These are phyloP conservation scores for Osmanthus fragrans DNA, from an alignment of 257 asterid species.

Conservation along the genomic window DNA sequence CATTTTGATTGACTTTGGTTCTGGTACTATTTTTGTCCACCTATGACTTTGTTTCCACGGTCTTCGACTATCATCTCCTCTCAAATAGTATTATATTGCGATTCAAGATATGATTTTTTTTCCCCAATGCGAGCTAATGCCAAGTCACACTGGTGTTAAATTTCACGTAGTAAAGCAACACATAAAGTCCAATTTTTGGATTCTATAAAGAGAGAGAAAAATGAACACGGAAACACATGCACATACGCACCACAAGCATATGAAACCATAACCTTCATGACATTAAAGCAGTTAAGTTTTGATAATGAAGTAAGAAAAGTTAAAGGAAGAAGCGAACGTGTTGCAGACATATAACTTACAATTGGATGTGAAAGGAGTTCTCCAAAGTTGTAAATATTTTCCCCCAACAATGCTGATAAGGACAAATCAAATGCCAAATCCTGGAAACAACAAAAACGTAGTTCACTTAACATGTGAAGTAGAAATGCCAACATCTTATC, in stretches of 20 bases:
- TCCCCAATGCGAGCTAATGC: background rate
- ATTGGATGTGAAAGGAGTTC: constrained; percentile 96
- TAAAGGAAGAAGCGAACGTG: background rate
- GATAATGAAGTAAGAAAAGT: too few relatives aligned
- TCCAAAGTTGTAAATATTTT: constrained; percentile 90
- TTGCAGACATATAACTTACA: constrained; percentile 47
- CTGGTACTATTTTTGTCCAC: too few relatives aligned
- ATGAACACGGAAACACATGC: background rate
- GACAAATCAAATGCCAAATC: constrained; percentile 94
- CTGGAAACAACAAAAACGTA: constrained; percentile 35
- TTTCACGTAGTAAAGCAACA: background rate
- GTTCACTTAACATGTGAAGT: constrained; percentile 11
- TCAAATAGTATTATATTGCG: too few relatives aligned
- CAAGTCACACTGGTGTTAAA: background rate
- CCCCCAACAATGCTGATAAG: constrained; percentile 89
- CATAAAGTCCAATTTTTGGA: background rate
- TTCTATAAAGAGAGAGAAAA: background rate
- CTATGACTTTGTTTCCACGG: too few relatives aligned
- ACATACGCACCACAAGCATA: background rate
- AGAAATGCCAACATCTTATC: background rate
- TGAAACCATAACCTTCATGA: too few relatives aligned
- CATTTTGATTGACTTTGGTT: too few relatives aligned
- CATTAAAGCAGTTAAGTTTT: too few relatives aligned
- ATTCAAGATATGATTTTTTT: too few relatives aligned
- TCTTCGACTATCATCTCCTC: too few relatives aligned